These are phyloP conservation scores for Plasmodium knowlesi DNA, from an alignment of 169 alveolate genomes.

Conservation along the genomic window DNA sequence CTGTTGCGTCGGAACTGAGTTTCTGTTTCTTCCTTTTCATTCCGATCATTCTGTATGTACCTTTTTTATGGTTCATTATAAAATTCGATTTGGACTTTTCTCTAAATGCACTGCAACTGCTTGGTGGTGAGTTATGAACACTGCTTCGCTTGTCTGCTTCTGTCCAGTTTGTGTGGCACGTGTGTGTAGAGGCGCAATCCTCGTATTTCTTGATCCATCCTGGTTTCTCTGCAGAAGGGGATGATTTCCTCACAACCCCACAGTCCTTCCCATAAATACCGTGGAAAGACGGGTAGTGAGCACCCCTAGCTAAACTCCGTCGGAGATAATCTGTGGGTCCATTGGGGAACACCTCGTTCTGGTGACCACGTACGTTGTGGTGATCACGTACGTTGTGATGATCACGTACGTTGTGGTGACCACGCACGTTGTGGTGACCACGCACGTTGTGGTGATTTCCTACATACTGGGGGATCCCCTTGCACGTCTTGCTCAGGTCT, in stretches of 20 bases:
- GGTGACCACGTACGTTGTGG: background rate
- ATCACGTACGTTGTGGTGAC: background rate
- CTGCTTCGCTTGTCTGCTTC: background rate
- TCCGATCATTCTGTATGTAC: conserved; percentile 29
- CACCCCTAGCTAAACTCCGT: background rate
- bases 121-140: background rate
- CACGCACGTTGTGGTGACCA: background rate
- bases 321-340: background rate
- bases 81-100: conserved; percentile 22
- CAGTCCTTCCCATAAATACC: background rate
- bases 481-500: background rate
- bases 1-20: background rate
- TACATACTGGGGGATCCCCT: background rate
- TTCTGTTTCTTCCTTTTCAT: conserved; percentile 9
- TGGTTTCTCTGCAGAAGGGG: background rate
- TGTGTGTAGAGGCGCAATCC: background rate
- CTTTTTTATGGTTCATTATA: conserved; percentile 3
- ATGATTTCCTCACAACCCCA: background rate
- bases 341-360: background rate
- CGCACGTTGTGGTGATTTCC: background rate
- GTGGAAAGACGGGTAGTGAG: background rate
- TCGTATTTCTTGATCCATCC: background rate
- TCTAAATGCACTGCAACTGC: background rate
- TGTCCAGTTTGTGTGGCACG: background rate
- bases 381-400: background rate